phyloP scores from a whole-genome alignment of 2,329 filamentous ascomycete species.

The Alternaria sp. region DNA sequence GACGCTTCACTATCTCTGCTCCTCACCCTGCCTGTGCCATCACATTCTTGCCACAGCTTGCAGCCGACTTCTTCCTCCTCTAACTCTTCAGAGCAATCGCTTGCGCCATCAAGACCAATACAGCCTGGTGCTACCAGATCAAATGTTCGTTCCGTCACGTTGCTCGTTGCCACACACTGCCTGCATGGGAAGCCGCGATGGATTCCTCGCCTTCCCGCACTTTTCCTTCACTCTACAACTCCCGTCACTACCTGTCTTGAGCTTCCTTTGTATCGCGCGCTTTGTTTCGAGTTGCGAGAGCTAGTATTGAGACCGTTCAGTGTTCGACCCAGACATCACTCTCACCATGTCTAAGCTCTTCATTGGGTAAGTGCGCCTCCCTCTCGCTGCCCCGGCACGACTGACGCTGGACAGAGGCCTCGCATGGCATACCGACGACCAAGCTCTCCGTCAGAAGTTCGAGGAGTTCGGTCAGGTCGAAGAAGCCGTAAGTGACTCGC shows the following conservation, averaged over 20 bases:
- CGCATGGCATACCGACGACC: slow-evolving; percentile 96
- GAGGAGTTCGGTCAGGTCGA: slow-evolving; percentile 89
- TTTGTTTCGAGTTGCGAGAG: slow-evolving; percentile 41
- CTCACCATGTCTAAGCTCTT: slow-evolving; percentile 88
- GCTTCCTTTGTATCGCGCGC: slow-evolving; percentile 41
- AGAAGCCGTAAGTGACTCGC: slow-evolving; percentile 81
- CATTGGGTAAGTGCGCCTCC: slow-evolving; percentile 74
- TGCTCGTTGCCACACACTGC: slow-evolving; percentile 48
- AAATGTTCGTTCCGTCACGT: slow-evolving; percentile 54
- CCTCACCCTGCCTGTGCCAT: slow-evolving; percentile 22
- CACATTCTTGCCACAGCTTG: slow-evolving; percentile 27
- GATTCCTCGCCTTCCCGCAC: slow-evolving; percentile 35
- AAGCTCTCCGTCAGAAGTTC: slow-evolving; percentile 86
- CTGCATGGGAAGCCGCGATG: slow-evolving; percentile 43
- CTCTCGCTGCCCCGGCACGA: neutral
- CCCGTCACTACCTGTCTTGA: slow-evolving; percentile 36
- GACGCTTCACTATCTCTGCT: slow-evolving; percentile 38
- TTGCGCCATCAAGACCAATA: slow-evolving; percentile 38
- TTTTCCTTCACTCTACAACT: slow-evolving; percentile 29
- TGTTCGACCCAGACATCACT: slow-evolving; percentile 39
- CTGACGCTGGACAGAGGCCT: slow-evolving; percentile 74
- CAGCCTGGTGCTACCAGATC: slow-evolving; percentile 43
- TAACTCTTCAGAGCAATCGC: slow-evolving; percentile 28
- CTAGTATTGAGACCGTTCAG: slow-evolving; percentile 53
- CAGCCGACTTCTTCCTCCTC: slow-evolving; percentile 27